Evolutionary conservation across 345 rosid species (phyloP), one percentile per base, ranked within the genome.

Genomic region (Rhodamnia argentea): DNA sequence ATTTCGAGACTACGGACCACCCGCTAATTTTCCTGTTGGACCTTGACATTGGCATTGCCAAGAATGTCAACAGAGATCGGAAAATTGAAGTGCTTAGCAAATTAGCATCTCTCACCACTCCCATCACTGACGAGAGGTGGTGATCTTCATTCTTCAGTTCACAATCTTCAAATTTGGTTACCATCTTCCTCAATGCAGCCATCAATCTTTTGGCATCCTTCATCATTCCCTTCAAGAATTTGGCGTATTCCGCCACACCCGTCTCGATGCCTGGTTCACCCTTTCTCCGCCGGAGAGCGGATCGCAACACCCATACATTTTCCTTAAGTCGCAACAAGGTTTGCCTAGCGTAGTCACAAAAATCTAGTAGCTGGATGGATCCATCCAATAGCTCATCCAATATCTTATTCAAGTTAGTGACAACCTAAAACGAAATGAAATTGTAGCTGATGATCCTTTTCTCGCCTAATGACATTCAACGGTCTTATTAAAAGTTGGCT

Each of bases 311-410:
- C 42, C 87, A 93, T 78, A 90, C 89, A 26, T 88, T 91, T 55
- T 95, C 95, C 44, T 92, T 92, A 47, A 91, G 87, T 64, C 88
- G 90, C 52, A 86, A 85, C 87, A 92, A 52, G 75, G 88, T 83
- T 83, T 95, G 95, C 54, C 95, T 92, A 8, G 92, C 88, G 56
- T 88, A 88, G 26, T 89, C 89, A 78, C 95, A 96, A 50, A 91
- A 83, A 85, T 96, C 99, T 24, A 95, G 84, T 52, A 94, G 87
- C 90, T 84, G 90, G 37, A 94, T 89, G 0, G 96, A 95, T 52
- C 88, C 94, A 84, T 94, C 98, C 83, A 94, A 87, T 52, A 94
- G 54, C 76, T 89, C n/a, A n/a, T n/a, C n/a, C n/a, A n/a, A n/a
- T n/a, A n/a, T 70, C 78, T 32, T 42, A 18, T 32, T 32, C 4